These are phyloP conservation scores for Aspergillus mulundensis DNA, from an alignment of 495 filamentous ascomycete species.

Conservation along the genomic window DNA sequence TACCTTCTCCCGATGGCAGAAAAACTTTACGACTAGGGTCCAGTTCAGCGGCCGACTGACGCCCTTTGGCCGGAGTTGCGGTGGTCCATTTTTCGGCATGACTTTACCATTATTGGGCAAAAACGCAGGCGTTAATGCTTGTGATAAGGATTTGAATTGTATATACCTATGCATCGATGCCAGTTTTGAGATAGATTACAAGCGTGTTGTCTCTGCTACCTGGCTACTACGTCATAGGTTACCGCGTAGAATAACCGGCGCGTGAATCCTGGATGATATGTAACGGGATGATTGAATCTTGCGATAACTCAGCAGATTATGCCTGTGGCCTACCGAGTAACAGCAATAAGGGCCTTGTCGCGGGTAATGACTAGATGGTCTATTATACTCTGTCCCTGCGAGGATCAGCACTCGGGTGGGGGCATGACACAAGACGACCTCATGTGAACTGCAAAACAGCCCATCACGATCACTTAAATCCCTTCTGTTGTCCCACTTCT, in stretches of 20 bases:
- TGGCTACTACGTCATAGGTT: constrained; percentile 1
- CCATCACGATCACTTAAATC: background rate
- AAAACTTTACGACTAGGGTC: constrained; percentile 5
- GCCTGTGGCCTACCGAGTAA: background rate
- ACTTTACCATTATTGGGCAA: constrained; percentile 11
- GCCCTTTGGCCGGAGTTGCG: constrained; percentile 4
- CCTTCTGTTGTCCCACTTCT: background rate
- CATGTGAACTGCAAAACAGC: constrained; percentile 4
- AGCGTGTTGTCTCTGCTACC: background rate
- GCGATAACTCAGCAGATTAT: background rate
- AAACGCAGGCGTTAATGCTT: constrained; percentile 19
- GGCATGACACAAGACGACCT: constrained; percentile 10
- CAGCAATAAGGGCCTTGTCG: background rate
- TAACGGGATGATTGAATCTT: background rate
- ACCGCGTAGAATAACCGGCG: background rate
- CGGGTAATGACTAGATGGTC: background rate
- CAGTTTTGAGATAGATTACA: constrained; percentile 21
- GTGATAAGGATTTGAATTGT: constrained; percentile 20
- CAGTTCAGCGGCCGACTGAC: background rate
- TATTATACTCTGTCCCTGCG: background rate
- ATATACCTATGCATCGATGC: constrained; percentile 21
- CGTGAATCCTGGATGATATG: background rate
- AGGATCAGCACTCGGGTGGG: constrained; percentile 9
- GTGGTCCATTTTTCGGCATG: constrained; percentile 8
- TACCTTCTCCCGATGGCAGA: background rate